These are phyloP conservation scores for Artemisia tridentata DNA, from an alignment of 129 eudicot species.

Conservation along the genomic window DNA sequence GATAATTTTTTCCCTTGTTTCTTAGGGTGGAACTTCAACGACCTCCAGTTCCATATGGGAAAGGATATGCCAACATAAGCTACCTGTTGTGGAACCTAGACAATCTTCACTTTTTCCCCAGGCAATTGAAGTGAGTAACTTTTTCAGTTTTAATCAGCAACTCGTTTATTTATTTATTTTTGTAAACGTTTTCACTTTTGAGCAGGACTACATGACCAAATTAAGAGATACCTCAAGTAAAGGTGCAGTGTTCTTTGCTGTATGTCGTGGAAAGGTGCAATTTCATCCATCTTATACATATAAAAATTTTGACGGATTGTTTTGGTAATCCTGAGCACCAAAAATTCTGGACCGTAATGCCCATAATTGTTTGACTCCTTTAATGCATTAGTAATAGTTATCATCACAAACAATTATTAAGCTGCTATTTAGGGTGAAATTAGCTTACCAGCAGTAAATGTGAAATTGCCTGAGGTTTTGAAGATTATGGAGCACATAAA, in stretches of 20 bases:
- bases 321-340: too few species aligned
- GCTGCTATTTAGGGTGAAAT: not conserved
- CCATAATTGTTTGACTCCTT: too few species aligned
- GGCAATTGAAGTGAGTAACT: slow-evolving; percentile 72
- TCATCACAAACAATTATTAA: not conserved
- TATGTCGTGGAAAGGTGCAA: slow-evolving; percentile 95
- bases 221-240: slow-evolving; percentile 64
- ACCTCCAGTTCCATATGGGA: slow-evolving; percentile 79
- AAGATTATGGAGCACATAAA: not conserved
- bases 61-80: slow-evolving; percentile 84
- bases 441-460: too few species aligned
- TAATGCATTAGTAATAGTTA: not conserved
- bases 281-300: not conserved
- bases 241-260: slow-evolving; percentile 96
- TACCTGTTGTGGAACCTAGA: slow-evolving; percentile 95
- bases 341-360: too few species aligned
- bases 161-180: not conserved
- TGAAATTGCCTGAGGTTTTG: not conserved
- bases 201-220: slow-evolving; percentile 87
- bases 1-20: slow-evolving; percentile 21
- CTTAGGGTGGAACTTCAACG: slow-evolving; percentile 51
- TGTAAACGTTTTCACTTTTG: slow-evolving; percentile 19
- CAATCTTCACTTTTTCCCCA: slow-evolving; percentile 84
- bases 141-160: not conserved
- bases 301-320: too few species aligned